Conservation (phyloP, 352 stramenopile species). For the Achlya hypogyna region DNA sequence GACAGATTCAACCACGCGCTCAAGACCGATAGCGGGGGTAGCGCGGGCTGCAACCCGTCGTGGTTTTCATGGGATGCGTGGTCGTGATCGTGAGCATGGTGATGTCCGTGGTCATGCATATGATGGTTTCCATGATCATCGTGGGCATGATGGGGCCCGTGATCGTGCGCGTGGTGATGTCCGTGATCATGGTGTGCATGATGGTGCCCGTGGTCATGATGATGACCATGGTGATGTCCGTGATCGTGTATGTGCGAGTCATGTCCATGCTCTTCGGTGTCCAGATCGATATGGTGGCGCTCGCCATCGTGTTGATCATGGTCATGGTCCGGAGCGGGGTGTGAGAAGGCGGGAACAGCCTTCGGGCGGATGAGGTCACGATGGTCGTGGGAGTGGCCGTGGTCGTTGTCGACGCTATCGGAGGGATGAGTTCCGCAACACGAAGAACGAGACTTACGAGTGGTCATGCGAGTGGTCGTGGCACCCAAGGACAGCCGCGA, state of each 20-base stretch:
- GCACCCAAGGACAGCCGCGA: too few species aligned
- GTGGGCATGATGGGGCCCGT: too few species aligned
- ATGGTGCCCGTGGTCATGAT: constrained; percentile 5
- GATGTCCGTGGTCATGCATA: constrained; percentile 24
- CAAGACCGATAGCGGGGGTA: too few species aligned
- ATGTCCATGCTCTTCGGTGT: too few species aligned
- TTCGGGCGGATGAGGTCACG: background rate
- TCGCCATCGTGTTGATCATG: background rate
- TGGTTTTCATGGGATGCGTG: background rate
- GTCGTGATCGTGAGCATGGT: constrained; percentile 18
- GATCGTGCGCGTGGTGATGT: constrained; percentile 23
- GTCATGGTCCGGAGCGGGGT: too few species aligned
- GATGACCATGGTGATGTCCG: too few species aligned
- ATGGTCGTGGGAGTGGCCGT: constrained; percentile 8
- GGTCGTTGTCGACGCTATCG: background rate
- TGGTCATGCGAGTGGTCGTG: background rate
- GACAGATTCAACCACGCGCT: constrained; percentile 33
- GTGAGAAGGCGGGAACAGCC: too few species aligned
- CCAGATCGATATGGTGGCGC: too few species aligned
- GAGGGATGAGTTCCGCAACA: background rate
- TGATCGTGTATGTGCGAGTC: too few species aligned
- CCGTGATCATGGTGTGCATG: constrained; percentile 26
- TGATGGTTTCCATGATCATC: constrained; percentile 17
- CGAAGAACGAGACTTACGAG: background rate
- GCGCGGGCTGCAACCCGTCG: background rate